Evolutionary conservation across 2,329 filamentous ascomycete genomes (phyloP).

Genomic region (Dactylella cylindrospora): DNA sequence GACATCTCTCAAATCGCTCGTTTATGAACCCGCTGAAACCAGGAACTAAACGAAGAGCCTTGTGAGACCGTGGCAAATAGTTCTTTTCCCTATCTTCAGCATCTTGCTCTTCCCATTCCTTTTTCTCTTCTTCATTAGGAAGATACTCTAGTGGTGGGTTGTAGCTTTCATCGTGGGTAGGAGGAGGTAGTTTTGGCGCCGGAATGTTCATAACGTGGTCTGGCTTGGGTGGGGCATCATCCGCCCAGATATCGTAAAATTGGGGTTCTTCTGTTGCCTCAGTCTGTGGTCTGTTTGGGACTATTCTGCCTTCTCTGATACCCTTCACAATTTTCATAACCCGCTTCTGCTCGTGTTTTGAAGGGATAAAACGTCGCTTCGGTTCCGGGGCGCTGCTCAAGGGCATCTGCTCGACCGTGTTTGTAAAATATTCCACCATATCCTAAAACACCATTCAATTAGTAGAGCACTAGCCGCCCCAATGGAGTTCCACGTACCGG

Average conservation of each 20-base stretch:
- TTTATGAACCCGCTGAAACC: constrained; percentile 89
- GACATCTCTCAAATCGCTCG: constrained; percentile 90
- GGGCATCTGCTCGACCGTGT: constrained; percentile 88
- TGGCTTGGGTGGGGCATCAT: constrained; percentile 72
- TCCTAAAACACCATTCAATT: constrained; percentile 56
- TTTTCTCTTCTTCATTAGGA: constrained; percentile 78
- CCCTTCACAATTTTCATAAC: constrained; percentile 97
- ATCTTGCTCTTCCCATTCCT: constrained; percentile 80
- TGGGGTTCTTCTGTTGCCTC: constrained; percentile 70
- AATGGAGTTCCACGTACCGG: constrained; percentile 60
- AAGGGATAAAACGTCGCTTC: constrained; percentile 91
- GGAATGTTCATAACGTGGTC: constrained; percentile 93
- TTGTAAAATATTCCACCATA: constrained; percentile 90
- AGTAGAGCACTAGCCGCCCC: background rate
- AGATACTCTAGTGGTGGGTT: constrained; percentile 95
- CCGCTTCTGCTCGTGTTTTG: constrained; percentile 93
- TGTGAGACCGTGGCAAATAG: constrained; percentile 79
- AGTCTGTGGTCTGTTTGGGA: constrained; percentile 80
- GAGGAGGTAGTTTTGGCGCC: constrained; percentile 87
- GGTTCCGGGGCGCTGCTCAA: constrained; percentile 92
- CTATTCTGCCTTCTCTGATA: constrained; percentile 88
- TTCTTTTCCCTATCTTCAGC: constrained; percentile 89
- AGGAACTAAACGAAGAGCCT: constrained; percentile 84
- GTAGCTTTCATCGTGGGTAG: constrained; percentile 93
- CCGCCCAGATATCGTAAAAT: constrained; percentile 90